These are phyloP conservation scores for Spiraea crenata DNA, from an alignment of 331 rosid species.

Conservation along the genomic window DNA sequence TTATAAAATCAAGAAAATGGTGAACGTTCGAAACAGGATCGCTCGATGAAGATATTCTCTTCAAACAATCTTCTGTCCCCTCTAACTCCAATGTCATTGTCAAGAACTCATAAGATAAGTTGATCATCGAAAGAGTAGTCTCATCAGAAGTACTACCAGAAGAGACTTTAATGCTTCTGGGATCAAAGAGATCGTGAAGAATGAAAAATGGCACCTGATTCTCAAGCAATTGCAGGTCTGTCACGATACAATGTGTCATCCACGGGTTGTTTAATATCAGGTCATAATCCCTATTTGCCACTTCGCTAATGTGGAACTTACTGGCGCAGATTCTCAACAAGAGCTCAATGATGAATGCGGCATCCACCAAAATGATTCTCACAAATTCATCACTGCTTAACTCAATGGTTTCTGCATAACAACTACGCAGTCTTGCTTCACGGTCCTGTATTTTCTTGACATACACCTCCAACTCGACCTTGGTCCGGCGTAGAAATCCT, in stretches of 20 bases:
- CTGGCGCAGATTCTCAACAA: not conserved
- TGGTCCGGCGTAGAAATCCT: not conserved
- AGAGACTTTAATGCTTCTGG: not conserved
- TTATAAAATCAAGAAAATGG: slow-evolving; percentile 26
- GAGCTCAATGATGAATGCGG: slow-evolving; percentile 17
- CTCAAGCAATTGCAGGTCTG: slow-evolving; percentile 27
- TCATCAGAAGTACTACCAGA: not conserved
- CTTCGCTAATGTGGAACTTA: no score
- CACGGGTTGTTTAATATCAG: slow-evolving; percentile 5
- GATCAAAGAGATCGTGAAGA: slow-evolving; percentile 15
- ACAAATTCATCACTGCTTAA: not conserved
- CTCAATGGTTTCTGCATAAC: slow-evolving; percentile 12
- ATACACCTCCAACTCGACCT: not conserved
- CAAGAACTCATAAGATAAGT: not conserved
- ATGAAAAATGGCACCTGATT: slow-evolving; percentile 37
- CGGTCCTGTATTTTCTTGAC: not conserved
- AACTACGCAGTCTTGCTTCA: slow-evolving; percentile 2
- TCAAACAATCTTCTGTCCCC: not conserved
- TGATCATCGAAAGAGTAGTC: no score
- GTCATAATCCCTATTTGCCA: not conserved
- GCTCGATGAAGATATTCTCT: no score
- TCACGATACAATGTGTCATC: not conserved
- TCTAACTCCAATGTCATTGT: not conserved
- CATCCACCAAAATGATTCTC: slow-evolving; percentile 19
- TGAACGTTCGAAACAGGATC: not conserved